Evolutionary conservation across 1,284 basidiomycete genomes (phyloP), one percentile per base, ranked within the genome.

Genomic region (Ceratorhiza oryzae-sativae): DNA sequence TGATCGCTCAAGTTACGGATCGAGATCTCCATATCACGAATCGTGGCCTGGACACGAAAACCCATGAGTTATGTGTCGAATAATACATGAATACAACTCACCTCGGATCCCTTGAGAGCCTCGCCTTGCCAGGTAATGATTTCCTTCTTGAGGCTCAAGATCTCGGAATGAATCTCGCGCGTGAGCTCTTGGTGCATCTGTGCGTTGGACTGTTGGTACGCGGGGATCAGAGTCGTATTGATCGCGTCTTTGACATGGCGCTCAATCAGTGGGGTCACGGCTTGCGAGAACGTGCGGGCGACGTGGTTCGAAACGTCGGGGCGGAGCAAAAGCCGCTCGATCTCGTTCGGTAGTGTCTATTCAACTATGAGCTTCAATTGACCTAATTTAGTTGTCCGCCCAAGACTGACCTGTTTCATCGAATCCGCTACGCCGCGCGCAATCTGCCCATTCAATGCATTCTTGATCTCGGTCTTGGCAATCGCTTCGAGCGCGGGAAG

Each of bases 161-260:
- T 87, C 79, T 94, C 92, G 6, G 83, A 82, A 71, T 88, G 87
- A 75, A 94, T 84, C 79, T 92, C 90, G 30, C 87, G 85, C 42
- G 90, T 80, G 13, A 93, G 82, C 60, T 92, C 90, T 77, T 93
- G 90, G 77, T 93, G 90, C 84, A 93, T 87, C 2, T 83, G 81
- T 20, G 86, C 84, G 13, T 90, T 86, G 76, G 90, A 88, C 75
- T 90, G 87, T 60, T 87, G 85, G 78, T 89, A 90, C 30, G 88
- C 84, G 0, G 92, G 92, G 45, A 93, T 82, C 76, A 94, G 86
- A 0, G 84, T 86, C 80, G 90, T 90, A 39, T 84, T 83, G 75
- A 93, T 85, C 9, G 88, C 84, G 13, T 94, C 92, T 82, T 93
- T 92, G 77, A 94, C 86, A 76, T 92, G 89, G 72, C 88, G 84